phyloP scores from a whole-genome alignment of 1,139 yeast species.

The Pichia sp. region DNA sequence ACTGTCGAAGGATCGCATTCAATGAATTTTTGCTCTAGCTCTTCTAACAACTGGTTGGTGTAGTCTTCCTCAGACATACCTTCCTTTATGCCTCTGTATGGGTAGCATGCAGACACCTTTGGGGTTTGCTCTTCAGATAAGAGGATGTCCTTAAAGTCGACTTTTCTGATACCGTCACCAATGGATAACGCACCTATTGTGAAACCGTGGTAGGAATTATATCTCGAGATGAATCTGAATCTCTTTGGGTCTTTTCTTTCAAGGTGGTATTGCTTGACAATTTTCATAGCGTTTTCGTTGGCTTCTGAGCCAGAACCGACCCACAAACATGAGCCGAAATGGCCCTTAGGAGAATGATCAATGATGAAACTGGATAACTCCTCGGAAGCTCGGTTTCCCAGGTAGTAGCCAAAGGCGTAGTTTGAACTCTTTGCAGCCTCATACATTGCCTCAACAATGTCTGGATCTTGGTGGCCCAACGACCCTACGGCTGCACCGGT shows the following conservation, averaged over 20 bases:
- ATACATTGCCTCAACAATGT: conserved; percentile 43
- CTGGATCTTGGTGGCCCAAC: conserved; percentile 52
- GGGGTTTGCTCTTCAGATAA: conserved; percentile 40
- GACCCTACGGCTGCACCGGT: conserved; percentile 69
- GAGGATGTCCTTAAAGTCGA: conserved; percentile 40
- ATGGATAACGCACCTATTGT: conserved; percentile 53
- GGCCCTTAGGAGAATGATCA: conserved; percentile 42
- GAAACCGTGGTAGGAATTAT: conserved; percentile 55
- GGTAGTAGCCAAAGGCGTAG: conserved; percentile 41
- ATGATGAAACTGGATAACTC: conserved; percentile 43
- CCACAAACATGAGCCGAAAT: conserved; percentile 45
- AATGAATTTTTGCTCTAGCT: conserved; percentile 47
- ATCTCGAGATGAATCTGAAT: conserved; percentile 48
- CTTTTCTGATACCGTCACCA: conserved; percentile 40
- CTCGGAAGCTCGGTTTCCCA: conserved; percentile 44
- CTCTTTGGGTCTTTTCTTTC: conserved; percentile 49
- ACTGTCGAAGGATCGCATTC: conserved; percentile 51
- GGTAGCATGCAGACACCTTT: conserved; percentile 45
- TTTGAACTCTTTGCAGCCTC: conserved; percentile 44
- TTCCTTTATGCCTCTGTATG: conserved; percentile 44
- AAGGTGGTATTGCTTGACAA: conserved; percentile 51
- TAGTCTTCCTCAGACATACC: conserved; percentile 48
- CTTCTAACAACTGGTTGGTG: conserved; percentile 42
- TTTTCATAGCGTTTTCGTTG: conserved; percentile 50
- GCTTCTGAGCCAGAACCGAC: conserved; percentile 55